Conservation (phyloP, 106 monocot species). For the Iris macrosiphon region DNA sequence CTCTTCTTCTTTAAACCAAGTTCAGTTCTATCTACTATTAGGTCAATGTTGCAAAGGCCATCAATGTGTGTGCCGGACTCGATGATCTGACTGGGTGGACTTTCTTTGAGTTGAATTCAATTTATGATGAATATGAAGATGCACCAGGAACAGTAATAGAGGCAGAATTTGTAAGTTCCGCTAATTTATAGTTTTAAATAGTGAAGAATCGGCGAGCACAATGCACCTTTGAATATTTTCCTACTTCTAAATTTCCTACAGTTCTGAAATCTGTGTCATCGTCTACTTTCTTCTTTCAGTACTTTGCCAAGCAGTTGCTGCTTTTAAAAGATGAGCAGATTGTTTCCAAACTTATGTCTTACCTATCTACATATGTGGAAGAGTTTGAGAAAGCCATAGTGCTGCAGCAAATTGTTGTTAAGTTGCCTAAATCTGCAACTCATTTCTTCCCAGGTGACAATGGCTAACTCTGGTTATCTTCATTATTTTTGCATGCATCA, state of each 20-base stretch:
- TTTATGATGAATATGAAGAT: constrained; percentile 66
- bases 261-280: not conserved
- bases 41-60: constrained; percentile 46
- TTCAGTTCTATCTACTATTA: constrained; percentile 11
- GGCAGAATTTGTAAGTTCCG: constrained; percentile 57
- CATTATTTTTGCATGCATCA: no score
- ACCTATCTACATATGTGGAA: constrained; percentile 52
- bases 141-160: constrained; percentile 47
- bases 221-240: no score
- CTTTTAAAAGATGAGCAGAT: constrained; percentile 61
- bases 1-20: not conserved
- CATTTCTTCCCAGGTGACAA: constrained; percentile 70
- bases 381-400: constrained; percentile 46
- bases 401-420: constrained; percentile 38
- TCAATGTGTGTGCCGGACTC: constrained; percentile 45
- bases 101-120: constrained; percentile 56
- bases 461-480: no score
- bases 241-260: not conserved
- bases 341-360: constrained; percentile 31
- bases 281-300: constrained; percentile 26
- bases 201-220: no score
- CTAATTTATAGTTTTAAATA: not conserved
- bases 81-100: constrained; percentile 52
- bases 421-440: constrained; percentile 47
- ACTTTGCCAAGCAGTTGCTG: constrained; percentile 51